Evolutionary conservation across 306 rosid genomes (phyloP).

Genomic region (Hippophae gyantsensis): DNA sequence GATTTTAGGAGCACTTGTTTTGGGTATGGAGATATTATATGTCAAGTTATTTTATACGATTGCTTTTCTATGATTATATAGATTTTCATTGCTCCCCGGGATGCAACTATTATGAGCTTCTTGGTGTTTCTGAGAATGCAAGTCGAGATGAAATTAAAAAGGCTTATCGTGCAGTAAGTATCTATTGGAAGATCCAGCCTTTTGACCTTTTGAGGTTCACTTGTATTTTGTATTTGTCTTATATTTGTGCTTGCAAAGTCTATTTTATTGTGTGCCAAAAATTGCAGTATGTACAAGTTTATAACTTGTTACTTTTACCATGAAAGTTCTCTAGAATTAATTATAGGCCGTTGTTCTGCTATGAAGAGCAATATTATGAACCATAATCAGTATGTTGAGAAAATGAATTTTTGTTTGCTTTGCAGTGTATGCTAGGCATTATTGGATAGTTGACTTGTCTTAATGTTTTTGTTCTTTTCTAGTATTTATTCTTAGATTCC

Average conservation of each 20-base stretch:
- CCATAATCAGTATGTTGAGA: too few species aligned
- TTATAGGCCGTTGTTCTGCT: too few species aligned
- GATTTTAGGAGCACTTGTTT: background rate
- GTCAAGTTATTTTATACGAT: background rate
- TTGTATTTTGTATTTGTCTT: background rate
- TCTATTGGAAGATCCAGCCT: background rate
- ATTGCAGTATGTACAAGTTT: background rate
- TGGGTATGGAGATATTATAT: background rate
- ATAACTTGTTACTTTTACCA: too few species aligned
- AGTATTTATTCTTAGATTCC: too few species aligned
- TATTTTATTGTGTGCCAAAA: background rate
- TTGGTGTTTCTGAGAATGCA: slow-evolving; percentile 57
- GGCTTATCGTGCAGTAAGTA: slow-evolving; percentile 65
- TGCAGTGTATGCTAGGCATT: too few species aligned
- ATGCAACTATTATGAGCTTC: slow-evolving; percentile 58
- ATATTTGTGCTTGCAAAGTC: background rate
- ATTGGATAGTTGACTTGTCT: too few species aligned
- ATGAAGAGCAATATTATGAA: too few species aligned
- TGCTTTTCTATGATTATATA: slow-evolving; percentile 4
- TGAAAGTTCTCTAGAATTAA: too few species aligned
- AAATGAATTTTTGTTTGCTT: too few species aligned
- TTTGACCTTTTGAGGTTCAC: background rate
- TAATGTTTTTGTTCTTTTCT: too few species aligned
- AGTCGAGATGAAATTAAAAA: slow-evolving; percentile 68
- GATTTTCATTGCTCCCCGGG: slow-evolving; percentile 37